Evolutionary conservation across 164 flowering plant genomes (phyloP).

Genomic region (Magnolia changhungtana): DNA sequence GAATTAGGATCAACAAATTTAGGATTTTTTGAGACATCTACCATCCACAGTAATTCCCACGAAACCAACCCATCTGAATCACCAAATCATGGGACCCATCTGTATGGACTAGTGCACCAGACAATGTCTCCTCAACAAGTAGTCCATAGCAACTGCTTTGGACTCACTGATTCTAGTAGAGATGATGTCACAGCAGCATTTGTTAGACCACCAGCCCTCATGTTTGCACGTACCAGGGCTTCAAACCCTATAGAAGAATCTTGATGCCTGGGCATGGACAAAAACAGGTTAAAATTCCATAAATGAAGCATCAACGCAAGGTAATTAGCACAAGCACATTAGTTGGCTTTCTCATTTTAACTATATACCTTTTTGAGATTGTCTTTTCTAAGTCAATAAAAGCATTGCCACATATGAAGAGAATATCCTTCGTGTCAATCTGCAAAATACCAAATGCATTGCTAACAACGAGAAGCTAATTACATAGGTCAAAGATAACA

Average conservation of each 20-base stretch:
- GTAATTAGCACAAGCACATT: neutral
- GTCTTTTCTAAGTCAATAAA: slow-evolving; percentile 90
- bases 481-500: neutral
- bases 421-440: slow-evolving; percentile 95
- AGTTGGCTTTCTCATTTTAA: neutral
- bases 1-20: no score
- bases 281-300: slow-evolving; percentile 7
- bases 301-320: neutral
- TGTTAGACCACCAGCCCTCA: slow-evolving; percentile 66
- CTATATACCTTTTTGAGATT: slow-evolving; percentile 77
- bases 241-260: slow-evolving; percentile 98
- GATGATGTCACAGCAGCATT: slow-evolving; percentile 68
- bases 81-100: no score
- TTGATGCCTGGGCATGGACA: slow-evolving; percentile 44
- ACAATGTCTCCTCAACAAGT: no score
- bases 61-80: no score
- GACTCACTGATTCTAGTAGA: slow-evolving; percentile 80
- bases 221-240: slow-evolving; percentile 90
- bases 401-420: slow-evolving; percentile 96
- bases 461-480: neutral
- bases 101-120: no score
- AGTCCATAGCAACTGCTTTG: neutral
- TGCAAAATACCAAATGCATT: slow-evolving; percentile 24
- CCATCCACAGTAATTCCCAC: no score
- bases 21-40: no score